Evolutionary conservation across 129 eudicot genomes (phyloP), one percentile per base, ranked within the genome.

Genomic region (Centrapalus pauciflorus): DNA sequence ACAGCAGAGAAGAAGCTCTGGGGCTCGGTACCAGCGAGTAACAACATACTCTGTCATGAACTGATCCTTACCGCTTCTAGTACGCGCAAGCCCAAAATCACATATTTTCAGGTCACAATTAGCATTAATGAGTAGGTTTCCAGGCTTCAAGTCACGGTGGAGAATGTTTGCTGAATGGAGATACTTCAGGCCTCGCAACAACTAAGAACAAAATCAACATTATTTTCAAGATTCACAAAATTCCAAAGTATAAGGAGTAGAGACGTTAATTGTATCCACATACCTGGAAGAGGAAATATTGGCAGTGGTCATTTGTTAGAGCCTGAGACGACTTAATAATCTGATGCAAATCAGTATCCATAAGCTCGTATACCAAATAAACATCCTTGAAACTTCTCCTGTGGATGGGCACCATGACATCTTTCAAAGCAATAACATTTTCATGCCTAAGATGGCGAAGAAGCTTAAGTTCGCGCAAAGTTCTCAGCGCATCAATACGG

Each of bases 1-100:
- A 55, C 96, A 88, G 60, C 89, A 88, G 65, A 88, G 79, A 35
- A 88, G 93, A 21, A 88, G 87, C 77, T 88, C 96, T 4, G 96
- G 96, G 69, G 96, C 91, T 41, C 92, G 59, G 72, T 85, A 85
- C 92, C 92, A 85, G 13, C 92, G 85, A 21, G 92, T 85, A 16
- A 85, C 92, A 10, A 85, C 92, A 26, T 85, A 85, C 69, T 85
- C 92, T 2, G 92, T 85, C 92, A 85, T 85, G 70, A 85, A 85
- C 51, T 85, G 91, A 34, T 74, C 92, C 48, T 77, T 80, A 2
- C 83, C 85, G 24, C 83, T 82, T 64, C 87, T 77, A 23, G 92
- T 82, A 9, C 92, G 79, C 27, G 87, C 92, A 10, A 85, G 80
- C 57, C 92, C 88, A 27, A 85, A 85, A 75, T 85, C 87, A 19